Conservation (phyloP, 1,284 basidiomycete species). For the Ganoderma leucocontextum region DNA sequence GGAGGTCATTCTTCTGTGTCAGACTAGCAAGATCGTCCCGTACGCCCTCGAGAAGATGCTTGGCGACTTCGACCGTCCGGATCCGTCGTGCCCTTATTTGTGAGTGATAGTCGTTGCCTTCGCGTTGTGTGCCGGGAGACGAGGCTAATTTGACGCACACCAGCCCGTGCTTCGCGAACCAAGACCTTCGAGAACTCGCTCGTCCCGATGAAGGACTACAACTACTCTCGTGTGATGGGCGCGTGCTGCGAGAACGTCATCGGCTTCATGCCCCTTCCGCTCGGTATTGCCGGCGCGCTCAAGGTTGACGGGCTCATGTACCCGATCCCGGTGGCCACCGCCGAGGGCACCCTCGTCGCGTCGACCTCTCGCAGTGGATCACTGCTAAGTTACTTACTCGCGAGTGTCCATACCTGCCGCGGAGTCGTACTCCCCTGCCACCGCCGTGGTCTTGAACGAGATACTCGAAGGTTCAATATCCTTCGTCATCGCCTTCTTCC, state of each 20-base stretch:
- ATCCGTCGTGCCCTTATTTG: constrained; percentile 92
- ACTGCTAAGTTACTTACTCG: no score
- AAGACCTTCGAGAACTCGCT: constrained; percentile 88
- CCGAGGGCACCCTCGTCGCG: constrained; percentile 97
- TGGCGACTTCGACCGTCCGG: constrained; percentile 84
- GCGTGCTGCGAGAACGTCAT: constrained; percentile 99
- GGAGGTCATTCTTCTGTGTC: constrained; percentile 89
- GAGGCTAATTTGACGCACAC: constrained; percentile 23
- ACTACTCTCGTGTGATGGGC: constrained; percentile 94
- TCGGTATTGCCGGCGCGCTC: constrained; percentile 97
- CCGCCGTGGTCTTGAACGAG: constrained; percentile 94
- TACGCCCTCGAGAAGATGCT: constrained; percentile 96
- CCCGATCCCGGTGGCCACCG: constrained; percentile 99
- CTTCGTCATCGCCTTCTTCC: constrained; percentile 71
- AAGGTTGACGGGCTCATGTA: constrained; percentile 88
- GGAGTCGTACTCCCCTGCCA: constrained; percentile 88
- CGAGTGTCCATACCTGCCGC: constrained; percentile 83
- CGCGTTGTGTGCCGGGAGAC: background rate
- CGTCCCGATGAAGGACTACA: constrained; percentile 88
- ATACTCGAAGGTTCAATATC: constrained; percentile 94
- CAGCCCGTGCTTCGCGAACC: constrained; percentile 87
- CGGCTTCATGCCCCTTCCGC: constrained; percentile 95
- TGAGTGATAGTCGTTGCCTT: constrained; percentile 50
- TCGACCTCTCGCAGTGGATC: constrained; percentile 96
- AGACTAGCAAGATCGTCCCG: constrained; percentile 92